phyloP scores from a whole-genome alignment of 306 rosid genomes.

The Argentina anserina region DNA sequence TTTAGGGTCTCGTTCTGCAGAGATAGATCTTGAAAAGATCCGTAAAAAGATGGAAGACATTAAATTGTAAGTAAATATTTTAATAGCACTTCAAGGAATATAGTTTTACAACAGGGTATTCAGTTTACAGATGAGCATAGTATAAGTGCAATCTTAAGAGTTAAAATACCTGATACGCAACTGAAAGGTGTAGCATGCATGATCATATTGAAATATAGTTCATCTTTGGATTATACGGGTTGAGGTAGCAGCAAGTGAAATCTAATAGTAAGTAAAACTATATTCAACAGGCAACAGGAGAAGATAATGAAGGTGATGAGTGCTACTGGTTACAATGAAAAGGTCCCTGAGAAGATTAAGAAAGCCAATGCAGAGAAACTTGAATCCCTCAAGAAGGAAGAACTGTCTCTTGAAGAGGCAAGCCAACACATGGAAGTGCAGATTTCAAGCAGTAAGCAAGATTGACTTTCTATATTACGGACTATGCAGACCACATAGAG shows the following conservation, averaged over 20 bases:
- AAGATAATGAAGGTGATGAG: constrained; percentile 54
- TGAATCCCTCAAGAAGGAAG: constrained; percentile 59
- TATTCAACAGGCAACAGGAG: constrained; percentile 48
- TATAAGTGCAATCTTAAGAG: not conserved
- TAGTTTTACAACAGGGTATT: not conserved
- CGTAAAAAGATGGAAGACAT: constrained; percentile 41
- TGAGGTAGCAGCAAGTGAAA: not conserved
- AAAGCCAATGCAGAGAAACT: constrained; percentile 57
- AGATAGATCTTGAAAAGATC: constrained; percentile 48
- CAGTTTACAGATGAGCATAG: not conserved
- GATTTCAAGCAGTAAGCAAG: not conserved
- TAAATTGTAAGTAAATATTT: constrained; percentile 37
- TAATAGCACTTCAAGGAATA: not conserved
- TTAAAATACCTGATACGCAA: not conserved
- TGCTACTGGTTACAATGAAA: constrained; percentile 71
- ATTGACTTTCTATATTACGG: not conserved
- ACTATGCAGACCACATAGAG: not conserved
- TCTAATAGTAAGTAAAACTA: not conserved
- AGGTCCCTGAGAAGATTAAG: constrained; percentile 51
- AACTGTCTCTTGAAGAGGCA: constrained; percentile 57
- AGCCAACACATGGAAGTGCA: constrained; percentile 45
- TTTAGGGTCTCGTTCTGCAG: constrained; percentile 40
- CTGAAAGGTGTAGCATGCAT: not conserved
- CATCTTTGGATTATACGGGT: not conserved
- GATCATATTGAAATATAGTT: not conserved